Percentiles rank a stretch among this genome's conserved stretches.
Conservation (phyloP, 164 flowering plant genomes). For the Dillenia suffruticosa region DNA sequence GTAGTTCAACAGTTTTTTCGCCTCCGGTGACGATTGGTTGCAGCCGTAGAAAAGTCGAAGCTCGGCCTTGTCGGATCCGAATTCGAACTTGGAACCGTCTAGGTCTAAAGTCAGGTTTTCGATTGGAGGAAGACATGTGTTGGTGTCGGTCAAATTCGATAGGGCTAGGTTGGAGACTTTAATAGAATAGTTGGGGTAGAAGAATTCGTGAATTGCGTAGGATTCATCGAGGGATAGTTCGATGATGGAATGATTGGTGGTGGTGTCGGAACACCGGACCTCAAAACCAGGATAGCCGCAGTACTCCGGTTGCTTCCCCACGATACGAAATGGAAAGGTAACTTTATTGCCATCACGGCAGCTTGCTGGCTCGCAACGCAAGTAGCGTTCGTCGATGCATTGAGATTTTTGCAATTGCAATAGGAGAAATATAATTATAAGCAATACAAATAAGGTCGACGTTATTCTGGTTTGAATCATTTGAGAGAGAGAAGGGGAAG, state of each 20-base stretch:
- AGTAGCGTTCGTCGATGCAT: conserved; percentile 10
- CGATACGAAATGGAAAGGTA: conserved; percentile 39
- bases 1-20: neutral
- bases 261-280: conserved; percentile 24
- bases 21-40: neutral
- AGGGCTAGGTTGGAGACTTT: conserved; percentile 18
- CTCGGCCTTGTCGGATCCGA: neutral
- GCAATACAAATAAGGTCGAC: too few species aligned
- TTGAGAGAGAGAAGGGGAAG: too few species aligned
- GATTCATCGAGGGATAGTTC: conserved; percentile 2
- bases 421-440: too few species aligned
- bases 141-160: neutral
- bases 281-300: conserved; percentile 46
- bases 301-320: conserved; percentile 14
- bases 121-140: conserved; percentile 11
- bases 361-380: conserved; percentile 18
- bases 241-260: conserved; percentile 15
- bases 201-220: conserved; percentile 23
- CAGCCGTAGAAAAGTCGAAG: conserved; percentile 25
- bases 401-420: too few species aligned
- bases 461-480: too few species aligned
- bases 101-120: conserved; percentile 13
- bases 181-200: conserved; percentile 24
- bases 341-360: conserved; percentile 29
- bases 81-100: conserved; percentile 8